Conservation (phyloP, 2,329 filamentous ascomycete species). For the Diaporthe vaccinii region DNA sequence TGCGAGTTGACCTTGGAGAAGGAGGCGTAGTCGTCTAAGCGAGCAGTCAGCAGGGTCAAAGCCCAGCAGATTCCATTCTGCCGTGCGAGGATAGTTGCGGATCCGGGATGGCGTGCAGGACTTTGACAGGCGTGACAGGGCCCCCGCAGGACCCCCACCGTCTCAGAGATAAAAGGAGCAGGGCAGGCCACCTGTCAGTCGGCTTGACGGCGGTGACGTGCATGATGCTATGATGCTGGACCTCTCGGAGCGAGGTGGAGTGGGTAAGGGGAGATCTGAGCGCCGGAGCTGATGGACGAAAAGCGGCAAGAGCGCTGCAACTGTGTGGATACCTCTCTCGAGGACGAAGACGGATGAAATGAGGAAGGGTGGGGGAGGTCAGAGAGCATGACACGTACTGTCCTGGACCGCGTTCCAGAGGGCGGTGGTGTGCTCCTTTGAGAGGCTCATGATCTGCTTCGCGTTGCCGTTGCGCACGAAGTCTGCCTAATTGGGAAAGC, state of each 20-base stretch:
- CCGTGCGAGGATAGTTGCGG: background rate
- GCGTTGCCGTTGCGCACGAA: slow-evolving; percentile 90
- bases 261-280: slow-evolving; percentile 38
- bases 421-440: slow-evolving; percentile 84
- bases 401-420: slow-evolving; percentile 86
- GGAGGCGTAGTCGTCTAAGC: slow-evolving; percentile 76
- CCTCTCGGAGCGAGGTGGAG: background rate
- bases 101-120: slow-evolving; percentile 32
- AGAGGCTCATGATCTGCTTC: slow-evolving; percentile 90
- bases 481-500: slow-evolving; percentile 70
- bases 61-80: background rate
- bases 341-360: background rate
- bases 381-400: slow-evolving; percentile 60
- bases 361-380: background rate
- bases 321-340: background rate
- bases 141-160: slow-evolving; percentile 1
- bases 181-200: background rate
- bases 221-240: slow-evolving; percentile 28
- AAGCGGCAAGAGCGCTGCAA: slow-evolving; percentile 19
- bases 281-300: slow-evolving; percentile 24
- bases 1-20: slow-evolving; percentile 83
- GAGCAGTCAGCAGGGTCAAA: slow-evolving; percentile 5
- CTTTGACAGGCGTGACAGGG: background rate
- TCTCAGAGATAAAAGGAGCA: slow-evolving; percentile 32
- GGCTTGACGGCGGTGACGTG: slow-evolving; percentile 33